Conservation (phyloP, 164 flowering plant species). For the Sedum album region DNA sequence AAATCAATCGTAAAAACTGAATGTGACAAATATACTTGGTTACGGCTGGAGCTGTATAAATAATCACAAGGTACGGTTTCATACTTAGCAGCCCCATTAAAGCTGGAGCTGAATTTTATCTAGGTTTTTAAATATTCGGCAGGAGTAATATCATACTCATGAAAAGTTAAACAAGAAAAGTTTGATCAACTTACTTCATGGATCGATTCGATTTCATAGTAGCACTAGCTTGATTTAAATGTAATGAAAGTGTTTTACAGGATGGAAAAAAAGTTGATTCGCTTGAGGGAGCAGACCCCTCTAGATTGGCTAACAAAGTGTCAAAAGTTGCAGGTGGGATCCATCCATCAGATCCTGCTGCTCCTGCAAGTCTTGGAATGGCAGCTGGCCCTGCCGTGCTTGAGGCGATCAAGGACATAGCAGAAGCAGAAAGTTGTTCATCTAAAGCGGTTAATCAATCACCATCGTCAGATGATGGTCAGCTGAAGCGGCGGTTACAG, state of each 20-base stretch:
- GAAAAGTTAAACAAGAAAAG: no score
- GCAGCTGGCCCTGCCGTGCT: slow-evolving; percentile 76
- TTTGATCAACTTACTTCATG: background rate
- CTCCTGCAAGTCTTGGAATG: slow-evolving; percentile 90
- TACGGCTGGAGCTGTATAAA: no score
- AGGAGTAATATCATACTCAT: no score
- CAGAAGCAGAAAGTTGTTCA: slow-evolving; percentile 19
- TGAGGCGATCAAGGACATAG: slow-evolving; percentile 58
- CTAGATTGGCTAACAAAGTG: slow-evolving; percentile 87
- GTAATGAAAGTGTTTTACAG: slow-evolving; percentile 21
- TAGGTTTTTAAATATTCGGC: no score
- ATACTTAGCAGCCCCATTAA: no score
- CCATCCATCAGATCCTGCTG: slow-evolving; percentile 47
- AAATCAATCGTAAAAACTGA: no score
- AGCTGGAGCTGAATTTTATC: no score
- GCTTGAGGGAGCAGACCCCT: slow-evolving; percentile 87
- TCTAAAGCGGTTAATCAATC: slow-evolving; percentile 17
- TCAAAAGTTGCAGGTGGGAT: slow-evolving; percentile 63
- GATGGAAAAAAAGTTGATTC: slow-evolving; percentile 68
- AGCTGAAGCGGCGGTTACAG: slow-evolving; percentile 43
- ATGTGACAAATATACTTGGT: no score
- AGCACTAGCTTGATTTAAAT: background rate
- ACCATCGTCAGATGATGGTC: slow-evolving; percentile 23
- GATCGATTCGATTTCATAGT: background rate
- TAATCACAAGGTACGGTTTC: no score